Evolutionary conservation across 805 yeast genomes (phyloP).

Genomic region (Candida boleticola): DNA sequence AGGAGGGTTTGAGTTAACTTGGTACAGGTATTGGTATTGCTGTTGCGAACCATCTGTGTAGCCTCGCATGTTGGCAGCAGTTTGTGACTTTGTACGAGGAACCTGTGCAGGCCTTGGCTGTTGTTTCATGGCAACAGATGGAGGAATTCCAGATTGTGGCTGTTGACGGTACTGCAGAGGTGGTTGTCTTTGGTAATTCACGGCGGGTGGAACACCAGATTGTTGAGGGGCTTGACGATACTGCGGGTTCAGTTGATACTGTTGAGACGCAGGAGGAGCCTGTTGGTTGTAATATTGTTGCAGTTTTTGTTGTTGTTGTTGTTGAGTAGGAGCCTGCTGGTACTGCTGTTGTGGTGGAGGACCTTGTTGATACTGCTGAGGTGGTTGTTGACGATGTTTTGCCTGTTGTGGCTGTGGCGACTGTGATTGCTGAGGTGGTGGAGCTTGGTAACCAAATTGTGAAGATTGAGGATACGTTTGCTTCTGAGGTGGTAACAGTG

Average conservation of each 20-base stretch:
- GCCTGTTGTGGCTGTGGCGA: slow-evolving; percentile 13
- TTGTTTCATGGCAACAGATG: slow-evolving; percentile 7
- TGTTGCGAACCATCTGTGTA: slow-evolving; percentile 4
- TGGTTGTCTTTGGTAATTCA: slow-evolving; percentile 8
- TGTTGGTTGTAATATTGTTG: too few species aligned
- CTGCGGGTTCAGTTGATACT: slow-evolving; percentile 13
- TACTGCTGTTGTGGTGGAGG: slow-evolving; percentile 11
- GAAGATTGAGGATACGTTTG: slow-evolving; percentile 12
- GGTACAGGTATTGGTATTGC: slow-evolving; percentile 11
- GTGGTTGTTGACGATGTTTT: slow-evolving; percentile 20
- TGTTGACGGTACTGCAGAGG: slow-evolving; percentile 4
- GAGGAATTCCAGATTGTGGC: slow-evolving; percentile 9
- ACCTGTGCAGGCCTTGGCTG: slow-evolving; percentile 4
- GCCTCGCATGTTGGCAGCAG: slow-evolving; percentile 8
- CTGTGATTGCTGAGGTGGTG: slow-evolving; percentile 11
- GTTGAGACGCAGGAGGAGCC: slow-evolving; percentile 16
- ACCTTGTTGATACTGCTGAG: slow-evolving; percentile 12
- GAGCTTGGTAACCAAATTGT: slow-evolving; percentile 14
- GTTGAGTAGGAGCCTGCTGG: slow-evolving; percentile 14
- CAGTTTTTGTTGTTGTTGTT: slow-evolving; percentile 11
- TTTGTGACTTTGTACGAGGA: background rate
- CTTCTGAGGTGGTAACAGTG: slow-evolving; percentile 15
- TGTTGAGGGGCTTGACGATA: slow-evolving; percentile 13
- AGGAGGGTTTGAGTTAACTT: slow-evolving; percentile 6
- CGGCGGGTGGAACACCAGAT: slow-evolving; percentile 5